Evolutionary conservation across 2,329 filamentous ascomycete species (phyloP), one percentile per base, ranked within the genome.

Genomic region (Lecanoromycetidae sp.): DNA sequence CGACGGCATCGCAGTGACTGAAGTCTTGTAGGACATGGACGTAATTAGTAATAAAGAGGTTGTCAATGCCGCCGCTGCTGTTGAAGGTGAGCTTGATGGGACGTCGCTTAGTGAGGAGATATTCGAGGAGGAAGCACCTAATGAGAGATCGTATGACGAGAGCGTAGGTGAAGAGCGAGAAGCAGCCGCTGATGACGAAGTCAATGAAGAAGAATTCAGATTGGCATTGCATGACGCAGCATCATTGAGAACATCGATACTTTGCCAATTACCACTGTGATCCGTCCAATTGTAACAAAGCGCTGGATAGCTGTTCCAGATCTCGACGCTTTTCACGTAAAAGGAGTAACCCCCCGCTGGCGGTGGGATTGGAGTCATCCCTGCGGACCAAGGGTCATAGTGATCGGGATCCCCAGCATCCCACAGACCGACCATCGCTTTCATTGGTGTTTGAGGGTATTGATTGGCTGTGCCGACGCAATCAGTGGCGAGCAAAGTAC

Each of bases 401-500:
- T 27, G 13, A 47, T 65, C 61, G 4, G 65, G 61, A 44, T 68
- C 65, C 55, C 72, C 74, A 19, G 66, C 72, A 20, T 56, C 56
- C 69, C 74, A 77, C 53, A 72, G 72, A 42, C 79, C 77, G 41
- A 82, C 66, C 67, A 79, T 79, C 56, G 82, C 60, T 46, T 75
- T 73, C 74, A 80, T 81, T 8, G 82, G 82, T 1, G 79, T 82
- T 64, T 85, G 82, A 2, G 82, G 82, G 64, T 73, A 86, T 60
- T 68, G 46, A 29, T 48, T 34, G 17, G 27, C 71, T 50, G 66
- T 63, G 51, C 75, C 76, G 7, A 67, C 66, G 38, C 73, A 66
- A 48, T 69, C 64, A 49, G 30, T 70, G 57, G 52, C 72, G 70
- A 34, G 56, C 58, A 72, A 66, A 3, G 67, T 71, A 49, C 75